Evolutionary conservation across 2,329 filamentous ascomycete genomes (phyloP), one percentile per base, ranked within the genome.

Genomic region (Botrytis aclada): DNA sequence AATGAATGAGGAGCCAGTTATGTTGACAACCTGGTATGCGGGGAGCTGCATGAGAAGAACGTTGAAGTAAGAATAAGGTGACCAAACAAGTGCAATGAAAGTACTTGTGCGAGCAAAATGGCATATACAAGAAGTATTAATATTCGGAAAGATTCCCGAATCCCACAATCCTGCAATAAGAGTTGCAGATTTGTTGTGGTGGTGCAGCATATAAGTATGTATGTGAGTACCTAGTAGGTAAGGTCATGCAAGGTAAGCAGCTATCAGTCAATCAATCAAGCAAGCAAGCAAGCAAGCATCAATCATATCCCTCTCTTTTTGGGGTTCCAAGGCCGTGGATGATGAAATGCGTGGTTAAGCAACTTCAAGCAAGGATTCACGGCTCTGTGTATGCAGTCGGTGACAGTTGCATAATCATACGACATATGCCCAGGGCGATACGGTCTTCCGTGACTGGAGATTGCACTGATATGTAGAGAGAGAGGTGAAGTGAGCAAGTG

Each of bases 11-110:
- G 63, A 69, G 54, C 62, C 70, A 69, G 63, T 69, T 47, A 72
- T 47, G 51, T 39, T 69, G 70, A 72, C 63, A 58, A 69, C 16
- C 43, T 45, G 47, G 29, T 67, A 69, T 72, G 70, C 62, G 62
- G 70, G 39, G 41, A 47, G 63, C 70, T 72, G 70, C 70, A 72
- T 56, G 41, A 56, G n/a, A 72, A 66, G 47, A 56, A 37, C 47
- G 65, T 56, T 66, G 34, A 34, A 58, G 70, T 66, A 47, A 66
- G 43, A 67, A 45, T 45, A 66, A 72, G 70, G 22, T 63, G 34
- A 41, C 43, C 56, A 51, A 63, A 63, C 41, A 32, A 51, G 34
- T 45, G 29, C 39, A 47, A 37, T 47, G 32, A 54, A 47, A 41
- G 69, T 64, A 56, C 60, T 64, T 37, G 69, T 41, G 43, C 41